Evolutionary conservation across 2,329 filamentous ascomycete species (phyloP).

Genomic region (Colletotrichum truncatum): DNA sequence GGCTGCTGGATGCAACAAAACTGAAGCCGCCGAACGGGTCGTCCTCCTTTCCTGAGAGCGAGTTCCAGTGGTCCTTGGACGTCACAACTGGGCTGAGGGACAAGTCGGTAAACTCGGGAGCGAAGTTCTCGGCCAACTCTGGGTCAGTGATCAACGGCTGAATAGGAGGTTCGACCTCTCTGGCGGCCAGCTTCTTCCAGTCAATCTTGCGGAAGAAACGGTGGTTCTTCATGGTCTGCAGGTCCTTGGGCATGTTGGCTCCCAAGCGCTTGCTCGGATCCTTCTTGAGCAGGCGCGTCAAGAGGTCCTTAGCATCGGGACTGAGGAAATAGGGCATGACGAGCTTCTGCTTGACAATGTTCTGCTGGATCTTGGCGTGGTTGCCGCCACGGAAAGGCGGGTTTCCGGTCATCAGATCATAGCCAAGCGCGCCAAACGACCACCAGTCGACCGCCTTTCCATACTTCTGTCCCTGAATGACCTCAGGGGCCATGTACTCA

Average conservation of each 20-base stretch:
- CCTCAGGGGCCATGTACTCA: slow-evolving; percentile 99
- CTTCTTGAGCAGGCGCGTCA: slow-evolving; percentile 89
- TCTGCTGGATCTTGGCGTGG: slow-evolving; percentile 93
- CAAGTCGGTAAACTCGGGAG: slow-evolving; percentile 88
- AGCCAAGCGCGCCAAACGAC: slow-evolving; percentile 93
- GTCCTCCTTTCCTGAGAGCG: slow-evolving; percentile 42
- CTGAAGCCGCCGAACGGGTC: slow-evolving; percentile 72
- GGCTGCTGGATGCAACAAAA: slow-evolving; percentile 67
- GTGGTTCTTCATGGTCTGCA: slow-evolving; percentile 87
- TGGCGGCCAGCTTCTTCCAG: slow-evolving; percentile 85
- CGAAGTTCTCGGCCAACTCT: slow-evolving; percentile 95
- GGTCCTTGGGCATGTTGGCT: slow-evolving; percentile 86
- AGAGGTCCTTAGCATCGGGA: slow-evolving; percentile 91
- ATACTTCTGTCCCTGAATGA: slow-evolving; percentile 87
- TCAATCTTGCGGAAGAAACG: slow-evolving; percentile 98
- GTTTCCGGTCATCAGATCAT: slow-evolving; percentile 90
- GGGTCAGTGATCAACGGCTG: slow-evolving; percentile 94
- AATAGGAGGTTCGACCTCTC: slow-evolving; percentile 89
- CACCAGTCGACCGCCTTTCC: slow-evolving; percentile 98
- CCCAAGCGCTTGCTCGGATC: slow-evolving; percentile 92
- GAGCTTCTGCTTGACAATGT: slow-evolving; percentile 94
- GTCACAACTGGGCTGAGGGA: slow-evolving; percentile 78
- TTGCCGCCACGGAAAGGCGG: slow-evolving; percentile 93
- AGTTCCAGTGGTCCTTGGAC: slow-evolving; percentile 51
- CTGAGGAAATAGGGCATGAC: slow-evolving; percentile 89